phyloP scores from a whole-genome alignment of 192 early-diverging fungal genomes.

The Mortierella antarctica region DNA sequence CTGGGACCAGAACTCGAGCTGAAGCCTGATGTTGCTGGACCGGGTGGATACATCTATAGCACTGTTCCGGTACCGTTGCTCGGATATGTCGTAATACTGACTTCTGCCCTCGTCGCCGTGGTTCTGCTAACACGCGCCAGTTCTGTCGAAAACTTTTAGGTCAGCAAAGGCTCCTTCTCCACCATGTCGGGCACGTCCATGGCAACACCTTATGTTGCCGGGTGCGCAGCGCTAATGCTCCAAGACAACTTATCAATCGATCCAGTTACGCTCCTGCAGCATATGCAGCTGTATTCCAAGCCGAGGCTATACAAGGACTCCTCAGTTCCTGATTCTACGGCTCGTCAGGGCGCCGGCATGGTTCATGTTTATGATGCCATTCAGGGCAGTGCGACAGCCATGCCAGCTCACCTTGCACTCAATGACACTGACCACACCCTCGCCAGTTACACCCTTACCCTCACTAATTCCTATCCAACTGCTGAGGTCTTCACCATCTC shows the following conservation, averaged over 20 bases:
- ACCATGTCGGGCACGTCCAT: slow-evolving; percentile 72
- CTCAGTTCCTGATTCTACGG: slow-evolving; percentile 45
- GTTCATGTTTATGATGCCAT: slow-evolving; percentile 74
- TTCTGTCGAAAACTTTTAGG: slow-evolving; percentile 1
- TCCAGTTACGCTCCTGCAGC: slow-evolving; percentile 7
- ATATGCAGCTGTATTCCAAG: slow-evolving; percentile 27
- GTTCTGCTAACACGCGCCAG: neutral
- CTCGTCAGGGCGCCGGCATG: slow-evolving; percentile 77
- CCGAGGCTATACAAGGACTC: slow-evolving; percentile 16
- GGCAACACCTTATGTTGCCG: slow-evolving; percentile 70
- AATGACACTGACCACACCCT: slow-evolving; percentile 60
- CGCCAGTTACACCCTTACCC: slow-evolving; percentile 41
- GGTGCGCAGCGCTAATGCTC: slow-evolving; percentile 40
- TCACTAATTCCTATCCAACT: slow-evolving; percentile 51
- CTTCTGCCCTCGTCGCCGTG: neutral
- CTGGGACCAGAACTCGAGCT: slow-evolving; percentile 71
- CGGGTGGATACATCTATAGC: slow-evolving; percentile 72
- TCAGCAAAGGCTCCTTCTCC: slow-evolving; percentile 27
- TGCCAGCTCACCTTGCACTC: slow-evolving; percentile 67
- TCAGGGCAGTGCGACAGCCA: slow-evolving; percentile 57
- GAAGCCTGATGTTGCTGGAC: slow-evolving; percentile 70
- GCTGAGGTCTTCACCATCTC: slow-evolving; percentile 38
- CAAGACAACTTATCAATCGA: slow-evolving; percentile 21
- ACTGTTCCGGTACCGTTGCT: slow-evolving; percentile 57
- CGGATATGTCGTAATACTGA: slow-evolving; percentile 8